phyloP scores from a whole-genome alignment of 2,329 filamentous ascomycete species.

The Calonectria multiphialidica region DNA sequence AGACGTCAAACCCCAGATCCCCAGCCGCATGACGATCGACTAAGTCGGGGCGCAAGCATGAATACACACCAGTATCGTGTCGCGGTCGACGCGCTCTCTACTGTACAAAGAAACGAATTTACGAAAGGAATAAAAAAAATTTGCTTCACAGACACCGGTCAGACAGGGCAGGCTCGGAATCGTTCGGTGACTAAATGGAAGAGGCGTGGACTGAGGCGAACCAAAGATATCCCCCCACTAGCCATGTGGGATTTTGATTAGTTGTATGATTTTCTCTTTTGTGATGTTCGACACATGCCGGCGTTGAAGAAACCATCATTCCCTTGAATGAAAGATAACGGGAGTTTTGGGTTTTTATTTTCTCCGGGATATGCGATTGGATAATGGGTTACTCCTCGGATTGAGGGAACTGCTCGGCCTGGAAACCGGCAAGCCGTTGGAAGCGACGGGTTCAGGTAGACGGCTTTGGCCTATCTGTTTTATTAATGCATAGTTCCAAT shows the following conservation, averaged over 20 bases:
- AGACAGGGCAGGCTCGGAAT: constrained; percentile 45
- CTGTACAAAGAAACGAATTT: constrained; percentile 54
- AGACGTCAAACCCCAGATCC: constrained; percentile 67
- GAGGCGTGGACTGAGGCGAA: constrained; percentile 43
- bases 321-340: constrained; percentile 35
- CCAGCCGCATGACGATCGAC: constrained; percentile 73
- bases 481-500: constrained; percentile 21
- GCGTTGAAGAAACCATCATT: constrained; percentile 40
- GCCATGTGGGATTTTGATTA: constrained; percentile 39
- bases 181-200: constrained; percentile 40
- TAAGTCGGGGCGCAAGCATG: constrained; percentile 47
- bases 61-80: constrained; percentile 5
- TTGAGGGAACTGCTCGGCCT: background rate
- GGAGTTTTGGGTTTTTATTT: constrained; percentile 36
- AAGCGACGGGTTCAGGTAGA: constrained; percentile 5
- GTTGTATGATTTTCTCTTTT: constrained; percentile 29
- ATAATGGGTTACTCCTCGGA: constrained; percentile 12
- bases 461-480: constrained; percentile 7
- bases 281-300: constrained; percentile 37
- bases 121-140: constrained; percentile 44
- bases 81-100: constrained; percentile 16
- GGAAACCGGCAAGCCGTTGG: constrained; percentile 8
- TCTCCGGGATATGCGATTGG: constrained; percentile 24
- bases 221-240: constrained; percentile 43
- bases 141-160: constrained; percentile 42